Conservation (phyloP, 2,329 filamentous ascomycete species). For the Pseudogymnoascus sp. region DNA sequence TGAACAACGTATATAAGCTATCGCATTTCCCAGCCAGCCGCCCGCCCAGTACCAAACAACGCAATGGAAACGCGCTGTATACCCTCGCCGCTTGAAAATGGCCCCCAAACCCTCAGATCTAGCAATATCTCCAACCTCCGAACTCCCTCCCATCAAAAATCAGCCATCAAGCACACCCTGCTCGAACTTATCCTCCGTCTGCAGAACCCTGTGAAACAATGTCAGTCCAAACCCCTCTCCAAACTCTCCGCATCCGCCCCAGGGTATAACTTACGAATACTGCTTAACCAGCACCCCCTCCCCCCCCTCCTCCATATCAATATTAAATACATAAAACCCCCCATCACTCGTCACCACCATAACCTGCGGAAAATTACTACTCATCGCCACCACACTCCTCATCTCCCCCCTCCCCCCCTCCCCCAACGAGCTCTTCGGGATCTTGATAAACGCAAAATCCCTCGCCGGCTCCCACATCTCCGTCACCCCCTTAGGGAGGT, state of each 20-base stretch:
- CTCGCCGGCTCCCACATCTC: constrained; percentile 96
- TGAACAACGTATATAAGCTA: background rate
- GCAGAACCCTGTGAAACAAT: background rate
- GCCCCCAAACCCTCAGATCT: background rate
- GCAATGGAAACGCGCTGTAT: background rate
- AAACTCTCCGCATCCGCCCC: background rate
- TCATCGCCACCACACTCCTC: constrained; percentile 94
- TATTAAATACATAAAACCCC: constrained; percentile 87
- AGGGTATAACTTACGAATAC: constrained; percentile 63
- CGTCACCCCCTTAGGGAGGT: constrained; percentile 84
- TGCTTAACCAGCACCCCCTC: constrained; percentile 87
- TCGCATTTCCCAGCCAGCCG: background rate
- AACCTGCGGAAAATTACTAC: constrained; percentile 84
- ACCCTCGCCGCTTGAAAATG: background rate
- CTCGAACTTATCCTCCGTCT: background rate
- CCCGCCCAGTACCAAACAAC: background rate
- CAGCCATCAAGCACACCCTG: background rate
- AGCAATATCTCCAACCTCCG: background rate
- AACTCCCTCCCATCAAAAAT: background rate
- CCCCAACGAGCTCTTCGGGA: constrained; percentile 53
- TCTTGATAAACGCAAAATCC: constrained; percentile 94
- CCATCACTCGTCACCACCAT: constrained; percentile 98
- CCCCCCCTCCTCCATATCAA: constrained; percentile 88
- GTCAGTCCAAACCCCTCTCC: background rate
- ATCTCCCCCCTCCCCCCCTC: constrained; percentile 45